Percentiles rank a stretch among this genome's conserved stretches.
phyloP scores from a whole-genome alignment of 2,329 filamentous ascomycete species.

The Hypocrella siamensis region DNA sequence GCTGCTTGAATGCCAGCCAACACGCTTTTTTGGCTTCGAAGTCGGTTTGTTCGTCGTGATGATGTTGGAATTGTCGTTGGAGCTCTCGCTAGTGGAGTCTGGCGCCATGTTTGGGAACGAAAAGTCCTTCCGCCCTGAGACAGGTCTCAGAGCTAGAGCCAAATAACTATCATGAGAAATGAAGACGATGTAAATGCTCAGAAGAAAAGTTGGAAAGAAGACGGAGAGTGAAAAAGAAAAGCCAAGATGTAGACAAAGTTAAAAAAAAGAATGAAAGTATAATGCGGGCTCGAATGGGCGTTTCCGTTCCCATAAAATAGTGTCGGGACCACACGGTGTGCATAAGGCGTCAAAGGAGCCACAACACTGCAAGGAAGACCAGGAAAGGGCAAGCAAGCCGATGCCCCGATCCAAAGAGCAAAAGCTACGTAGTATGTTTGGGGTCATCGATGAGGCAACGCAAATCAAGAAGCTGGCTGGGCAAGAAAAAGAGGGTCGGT shows the following conservation, averaged over 20 bases:
- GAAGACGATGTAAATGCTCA: conserved; percentile 1
- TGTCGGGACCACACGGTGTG: too few species aligned
- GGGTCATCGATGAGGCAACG: too few species aligned
- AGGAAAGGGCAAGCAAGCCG: too few species aligned
- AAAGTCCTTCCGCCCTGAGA: conserved; percentile 9
- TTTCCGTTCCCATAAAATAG: too few species aligned
- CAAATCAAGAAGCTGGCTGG: too few species aligned
- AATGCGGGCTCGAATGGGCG: too few species aligned
- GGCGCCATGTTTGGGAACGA: conserved; percentile 8
- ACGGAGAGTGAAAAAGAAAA: not conserved
- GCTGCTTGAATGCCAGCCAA: conserved; percentile 20
- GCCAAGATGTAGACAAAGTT: not conserved
- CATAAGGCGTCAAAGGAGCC: too few species aligned
- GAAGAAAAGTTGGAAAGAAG: not conserved
- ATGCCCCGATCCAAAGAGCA: too few species aligned
- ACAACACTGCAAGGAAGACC: too few species aligned
- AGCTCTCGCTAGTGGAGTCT: conserved; percentile 12
- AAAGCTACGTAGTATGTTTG: too few species aligned
- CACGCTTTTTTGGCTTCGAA: conserved; percentile 24
- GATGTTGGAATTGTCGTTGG: conserved; percentile 10
- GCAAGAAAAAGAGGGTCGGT: too few species aligned
- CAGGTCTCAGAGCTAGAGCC: conserved; percentile 7
- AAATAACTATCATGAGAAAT: conserved; percentile 2
- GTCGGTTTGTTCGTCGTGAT: conserved; percentile 11
- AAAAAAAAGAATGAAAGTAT: not conserved